Evolutionary conservation across 139 green algal genomes (phyloP), one percentile per base, ranked within the genome.

Genomic region (Pleodorina starrii): DNA sequence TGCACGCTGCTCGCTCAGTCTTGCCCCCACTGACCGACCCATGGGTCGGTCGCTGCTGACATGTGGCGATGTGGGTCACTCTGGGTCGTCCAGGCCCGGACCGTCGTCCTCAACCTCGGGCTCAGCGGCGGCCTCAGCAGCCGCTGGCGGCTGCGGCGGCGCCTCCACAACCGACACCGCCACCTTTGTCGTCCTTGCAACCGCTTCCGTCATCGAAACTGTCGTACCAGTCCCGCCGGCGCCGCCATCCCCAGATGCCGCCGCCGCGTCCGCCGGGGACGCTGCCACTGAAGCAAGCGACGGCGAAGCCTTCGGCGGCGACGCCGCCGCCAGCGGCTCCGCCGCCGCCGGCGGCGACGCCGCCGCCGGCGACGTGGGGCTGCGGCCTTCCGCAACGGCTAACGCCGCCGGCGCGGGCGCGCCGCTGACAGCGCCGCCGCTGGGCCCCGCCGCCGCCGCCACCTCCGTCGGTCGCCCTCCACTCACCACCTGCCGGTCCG

Each of bases 1-100:
- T n/a, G n/a, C n/a, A n/a, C n/a, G n/a, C n/a, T n/a, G n/a, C n/a
- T n/a, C n/a, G n/a, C n/a, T n/a, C n/a, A n/a, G n/a, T n/a, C n/a
- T n/a, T n/a, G n/a, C n/a, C n/a, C n/a, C n/a, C n/a, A n/a, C n/a
- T n/a, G n/a, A n/a, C n/a, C n/a, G n/a, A n/a, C n/a, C n/a, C n/a
- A n/a, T n/a, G n/a, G n/a, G n/a, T 9, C 29, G 9, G 54, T 66
- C 29, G 54, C 54, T 66, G 54, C 29, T 66, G 54, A 66, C 5
- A 66, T 66, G 25, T 66, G 54, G 21, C 7, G 25, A 66, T 12
- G 54, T 29, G 44, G 43, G 74, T 82, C 42, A 86, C 29, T 86
- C 80, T 71, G 80, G 80, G 40, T 86, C 80, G 29, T 86, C 80
- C 5, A 86, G 78, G 10, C 78, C 77, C 27, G 77, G 50, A 1